Evolutionary conservation across 768 basidiomycete species (phyloP), one percentile per base, ranked within the genome.

Genomic region (Peribolospora baueri): DNA sequence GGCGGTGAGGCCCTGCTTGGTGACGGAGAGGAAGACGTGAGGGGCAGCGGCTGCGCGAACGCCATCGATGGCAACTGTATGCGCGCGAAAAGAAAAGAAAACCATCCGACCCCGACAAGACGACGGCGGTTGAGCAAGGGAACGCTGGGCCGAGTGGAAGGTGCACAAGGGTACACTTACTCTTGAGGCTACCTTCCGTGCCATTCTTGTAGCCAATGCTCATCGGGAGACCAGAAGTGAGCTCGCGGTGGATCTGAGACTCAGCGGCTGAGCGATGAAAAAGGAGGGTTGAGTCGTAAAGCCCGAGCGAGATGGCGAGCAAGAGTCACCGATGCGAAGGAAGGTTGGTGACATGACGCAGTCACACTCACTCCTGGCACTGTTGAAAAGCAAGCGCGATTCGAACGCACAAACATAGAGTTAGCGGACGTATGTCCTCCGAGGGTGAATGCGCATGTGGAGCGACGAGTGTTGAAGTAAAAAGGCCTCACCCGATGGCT

Each of bases 131-230:
- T 25, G 25, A 25, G 25, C 25, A 25, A 25, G 25, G 25, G 25
- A 25, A 25, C 25, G 25, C 25, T 25, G 25, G 25, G 25, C 25
- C 25, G 25, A 25, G 25, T 25, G 25, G 25, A 25, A 25, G 25
- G 25, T 1, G 25, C 25, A 25, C 25, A 25, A 25, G 25, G 25
- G 25, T 1, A 1, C 25, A 25, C 25, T 25, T 25, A 25, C 25
- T 83, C 51, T 57, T 56, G 42, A 65, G 54, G 40, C 79, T 80
- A 43, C 93, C 93, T 62, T 97, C 93, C 2, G 91, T 97, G 9
- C 84, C 85, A 63, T 98, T 98, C 71, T 98, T 98, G 78, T 97
- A 97, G 7, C 93, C 93, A 4, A 88, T 86, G 3, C 84, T 82
- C 83, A 91, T 87, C 11, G 83, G 85, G n/a, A 91, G 72, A 2